A percentile compares a stretch with the other conserved stretches of the same genome.
Conservation (phyloP, 306 rosid species). For the Lathyrus sativus region DNA sequence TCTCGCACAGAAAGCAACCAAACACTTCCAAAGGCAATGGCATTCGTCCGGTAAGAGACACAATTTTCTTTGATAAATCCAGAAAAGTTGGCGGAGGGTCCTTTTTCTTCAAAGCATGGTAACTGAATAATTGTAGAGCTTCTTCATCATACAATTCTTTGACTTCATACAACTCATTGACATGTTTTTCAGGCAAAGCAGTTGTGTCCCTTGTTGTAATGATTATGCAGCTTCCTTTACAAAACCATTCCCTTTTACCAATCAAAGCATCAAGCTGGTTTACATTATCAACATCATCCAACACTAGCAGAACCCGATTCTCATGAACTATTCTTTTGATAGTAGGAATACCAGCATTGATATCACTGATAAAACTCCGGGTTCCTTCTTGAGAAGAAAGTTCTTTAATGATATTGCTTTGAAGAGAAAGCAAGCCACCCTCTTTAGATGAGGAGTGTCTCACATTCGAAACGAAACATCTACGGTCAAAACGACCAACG, state of each 20-base stretch:
- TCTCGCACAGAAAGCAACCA: slow-evolving; percentile 55
- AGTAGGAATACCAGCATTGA: slow-evolving; percentile 26
- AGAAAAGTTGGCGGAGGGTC: slow-evolving; percentile 34
- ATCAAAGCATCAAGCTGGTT: slow-evolving; percentile 47
- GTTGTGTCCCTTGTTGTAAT: slow-evolving; percentile 58
- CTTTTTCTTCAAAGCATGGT: slow-evolving; percentile 58
- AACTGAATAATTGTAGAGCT: slow-evolving; percentile 56
- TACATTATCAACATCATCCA: slow-evolving; percentile 61
- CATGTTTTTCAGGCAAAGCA: slow-evolving; percentile 33
- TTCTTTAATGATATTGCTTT: slow-evolving; percentile 34
- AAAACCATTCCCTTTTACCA: slow-evolving; percentile 51
- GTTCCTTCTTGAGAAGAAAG: slow-evolving; percentile 11
- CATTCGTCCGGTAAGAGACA: slow-evolving; percentile 54
- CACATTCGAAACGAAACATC: slow-evolving; percentile 56
- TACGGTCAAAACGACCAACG: slow-evolving; percentile 40
- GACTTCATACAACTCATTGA: slow-evolving; percentile 45
- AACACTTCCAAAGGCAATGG: slow-evolving; percentile 77
- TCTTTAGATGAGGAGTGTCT: slow-evolving; percentile 45
- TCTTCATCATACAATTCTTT: slow-evolving; percentile 38
- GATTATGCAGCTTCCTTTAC: slow-evolving; percentile 56
- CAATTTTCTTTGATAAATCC: slow-evolving; percentile 47
- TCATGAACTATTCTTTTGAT: slow-evolving; percentile 32
- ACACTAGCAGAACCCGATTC: slow-evolving; percentile 52
- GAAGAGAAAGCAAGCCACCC: slow-evolving; percentile 50
- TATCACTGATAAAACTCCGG: slow-evolving; percentile 18